Conservation (phyloP, 768 basidiomycete species). For the Roridomyces roridus region DNA sequence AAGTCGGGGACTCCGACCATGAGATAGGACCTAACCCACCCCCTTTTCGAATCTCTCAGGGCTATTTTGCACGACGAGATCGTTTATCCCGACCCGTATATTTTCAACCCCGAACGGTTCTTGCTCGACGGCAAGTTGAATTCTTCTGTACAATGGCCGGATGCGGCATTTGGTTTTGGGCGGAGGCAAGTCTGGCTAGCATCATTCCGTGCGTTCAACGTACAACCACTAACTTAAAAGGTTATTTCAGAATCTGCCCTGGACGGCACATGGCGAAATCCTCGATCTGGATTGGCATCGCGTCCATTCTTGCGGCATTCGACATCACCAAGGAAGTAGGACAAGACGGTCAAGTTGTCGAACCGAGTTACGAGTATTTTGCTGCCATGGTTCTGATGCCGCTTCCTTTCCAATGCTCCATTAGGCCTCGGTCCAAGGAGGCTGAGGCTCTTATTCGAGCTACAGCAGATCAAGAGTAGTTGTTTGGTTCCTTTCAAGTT, state of each 20-base stretch:
- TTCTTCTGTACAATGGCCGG: not conserved
- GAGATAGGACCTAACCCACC: too few relatives aligned
- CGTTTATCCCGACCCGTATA: constrained; percentile 39
- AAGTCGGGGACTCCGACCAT: not conserved
- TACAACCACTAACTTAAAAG: not conserved
- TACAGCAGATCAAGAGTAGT: too few relatives aligned
- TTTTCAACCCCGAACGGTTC: constrained; percentile 46
- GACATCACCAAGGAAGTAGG: constrained; percentile 33
- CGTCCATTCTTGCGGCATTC: constrained; percentile 38
- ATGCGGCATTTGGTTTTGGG: not conserved
- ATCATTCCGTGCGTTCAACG: not conserved
- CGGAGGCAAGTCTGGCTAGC: not conserved
- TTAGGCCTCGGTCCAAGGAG: too few relatives aligned
- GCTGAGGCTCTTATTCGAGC: too few relatives aligned
- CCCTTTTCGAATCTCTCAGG: not conserved
- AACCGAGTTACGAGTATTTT: constrained; percentile 37
- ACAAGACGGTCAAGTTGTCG: constrained; percentile 28
- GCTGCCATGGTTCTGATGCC: too few relatives aligned
- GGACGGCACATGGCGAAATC: constrained; percentile 36
- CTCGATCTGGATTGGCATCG: constrained; percentile 33
- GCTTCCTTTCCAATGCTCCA: too few relatives aligned
- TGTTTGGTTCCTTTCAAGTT: too few relatives aligned
- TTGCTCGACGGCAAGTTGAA: constrained; percentile 16
- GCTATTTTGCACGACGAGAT: constrained; percentile 14
- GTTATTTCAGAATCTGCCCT: constrained; percentile 37